A percentile compares a stretch with the other conserved stretches of the same genome.
Conservation (phyloP, 2,329 filamentous ascomycete species). For the Neurospora sp. region DNA sequence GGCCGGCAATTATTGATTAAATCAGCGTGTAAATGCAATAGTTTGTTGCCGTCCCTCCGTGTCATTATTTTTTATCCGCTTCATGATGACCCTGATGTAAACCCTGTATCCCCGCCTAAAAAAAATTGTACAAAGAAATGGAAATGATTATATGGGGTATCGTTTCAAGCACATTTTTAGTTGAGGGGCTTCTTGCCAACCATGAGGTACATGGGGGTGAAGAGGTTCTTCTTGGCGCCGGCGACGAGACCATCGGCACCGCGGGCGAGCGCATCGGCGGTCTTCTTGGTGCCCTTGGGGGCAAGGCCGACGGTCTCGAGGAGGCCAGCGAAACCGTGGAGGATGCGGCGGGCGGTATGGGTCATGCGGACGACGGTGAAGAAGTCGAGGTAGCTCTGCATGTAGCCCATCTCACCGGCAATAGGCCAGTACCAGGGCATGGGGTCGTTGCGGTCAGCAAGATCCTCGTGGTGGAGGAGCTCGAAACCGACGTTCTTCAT, state of each 20-base stretch:
- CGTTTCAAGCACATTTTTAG: conserved; percentile 14
- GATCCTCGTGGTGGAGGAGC: conserved; percentile 72
- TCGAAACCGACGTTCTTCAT: conserved; percentile 85
- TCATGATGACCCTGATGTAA: background rate
- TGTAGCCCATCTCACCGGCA: conserved; percentile 73
- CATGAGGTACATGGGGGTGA: conserved; percentile 98
- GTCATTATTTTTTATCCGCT: background rate
- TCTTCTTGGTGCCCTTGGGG: conserved; percentile 82
- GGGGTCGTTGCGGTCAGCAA: conserved; percentile 64
- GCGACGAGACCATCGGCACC: conserved; percentile 80
- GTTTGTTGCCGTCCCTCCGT: background rate
- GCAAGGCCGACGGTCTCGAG: conserved; percentile 68
- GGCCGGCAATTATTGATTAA: conserved; percentile 1
- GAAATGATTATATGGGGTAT: conserved; percentile 1
- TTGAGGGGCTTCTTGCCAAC: conserved; percentile 70
- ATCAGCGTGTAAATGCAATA: background rate
- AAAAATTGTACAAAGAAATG: background rate
- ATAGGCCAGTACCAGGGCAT: conserved; percentile 94
- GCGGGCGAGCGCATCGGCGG: conserved; percentile 75
- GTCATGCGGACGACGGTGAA: conserved; percentile 86
- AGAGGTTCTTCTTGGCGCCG: conserved; percentile 80
- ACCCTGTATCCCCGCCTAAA: background rate
- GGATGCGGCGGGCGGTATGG: conserved; percentile 62
- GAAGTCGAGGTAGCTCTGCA: conserved; percentile 68
- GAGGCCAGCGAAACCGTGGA: conserved; percentile 66